phyloP scores from a whole-genome alignment of 352 stramenopile species.

The Phytophthora sp. region DNA sequence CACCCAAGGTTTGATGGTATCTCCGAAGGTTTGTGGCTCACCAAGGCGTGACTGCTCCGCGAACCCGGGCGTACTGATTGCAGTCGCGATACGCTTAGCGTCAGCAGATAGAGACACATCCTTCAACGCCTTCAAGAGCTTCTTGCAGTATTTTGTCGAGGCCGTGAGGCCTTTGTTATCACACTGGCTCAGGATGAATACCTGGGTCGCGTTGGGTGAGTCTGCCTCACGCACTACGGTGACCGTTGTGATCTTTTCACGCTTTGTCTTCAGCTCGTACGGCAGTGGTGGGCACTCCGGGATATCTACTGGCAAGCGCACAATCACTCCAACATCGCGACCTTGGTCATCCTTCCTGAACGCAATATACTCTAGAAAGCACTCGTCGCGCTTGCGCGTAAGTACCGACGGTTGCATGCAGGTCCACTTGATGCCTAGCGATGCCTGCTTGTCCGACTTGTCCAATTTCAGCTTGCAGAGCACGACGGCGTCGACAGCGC shows the following conservation, averaged over 20 bases:
- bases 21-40: slow-evolving; percentile 33
- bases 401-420: slow-evolving; percentile 66
- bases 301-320: slow-evolving; percentile 65
- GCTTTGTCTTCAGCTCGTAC: slow-evolving; percentile 61
- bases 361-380: slow-evolving; percentile 78
- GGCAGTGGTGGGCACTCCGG: slow-evolving; percentile 61
- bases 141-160: slow-evolving; percentile 52
- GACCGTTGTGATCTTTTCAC: slow-evolving; percentile 54
- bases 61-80: slow-evolving; percentile 41
- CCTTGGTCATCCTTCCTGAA: slow-evolving; percentile 60
- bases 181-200: slow-evolving; percentile 63
- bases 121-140: slow-evolving; percentile 56
- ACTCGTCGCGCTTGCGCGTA: slow-evolving; percentile 72
- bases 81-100: slow-evolving; percentile 62
- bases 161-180: slow-evolving; percentile 54
- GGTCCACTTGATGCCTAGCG: slow-evolving; percentile 84
- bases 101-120: slow-evolving; percentile 59
- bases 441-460: slow-evolving; percentile 50
- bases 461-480: slow-evolving; percentile 61
- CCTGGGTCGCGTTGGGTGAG: slow-evolving; percentile 39
- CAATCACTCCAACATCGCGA: slow-evolving; percentile 65
- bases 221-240: slow-evolving; percentile 57
- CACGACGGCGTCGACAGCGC: slow-evolving; percentile 69
- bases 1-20: slow-evolving; percentile 62
- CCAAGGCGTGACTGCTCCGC: slow-evolving; percentile 38